Evolutionary conservation across 1,139 yeast species (phyloP).

Genomic region (Yamadazyma atmosphaerica): DNA sequence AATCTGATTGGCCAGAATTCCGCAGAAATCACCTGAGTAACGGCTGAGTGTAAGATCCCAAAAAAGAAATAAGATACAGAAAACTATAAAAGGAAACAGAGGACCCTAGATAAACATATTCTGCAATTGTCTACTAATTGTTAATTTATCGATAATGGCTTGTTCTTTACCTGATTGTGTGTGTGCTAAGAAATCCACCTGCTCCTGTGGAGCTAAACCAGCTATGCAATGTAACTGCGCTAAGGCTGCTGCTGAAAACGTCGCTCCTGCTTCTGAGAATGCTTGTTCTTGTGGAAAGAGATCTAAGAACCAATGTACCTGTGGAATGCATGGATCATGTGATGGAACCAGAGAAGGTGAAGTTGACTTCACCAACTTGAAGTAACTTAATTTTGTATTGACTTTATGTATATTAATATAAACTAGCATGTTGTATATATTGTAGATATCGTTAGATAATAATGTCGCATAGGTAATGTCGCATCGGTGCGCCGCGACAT

Average conservation of each 20-base stretch:
- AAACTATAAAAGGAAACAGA: constrained; percentile 8
- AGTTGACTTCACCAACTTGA: constrained; percentile 42
- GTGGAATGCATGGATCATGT: constrained; percentile 41
- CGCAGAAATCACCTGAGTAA: too few species aligned
- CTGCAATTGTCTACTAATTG: background rate
- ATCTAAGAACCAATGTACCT: constrained; percentile 40
- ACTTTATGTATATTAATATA: background rate
- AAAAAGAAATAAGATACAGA: constrained; percentile 3
- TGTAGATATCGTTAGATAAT: background rate
- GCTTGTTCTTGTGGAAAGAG: constrained; percentile 53
- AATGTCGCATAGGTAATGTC: too few species aligned
- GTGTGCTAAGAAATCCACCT: constrained; percentile 50
- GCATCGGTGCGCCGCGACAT: too few species aligned
- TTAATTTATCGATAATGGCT: constrained; percentile 27
- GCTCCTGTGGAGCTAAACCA: constrained; percentile 51
- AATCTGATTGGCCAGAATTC: too few species aligned
- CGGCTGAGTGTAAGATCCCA: constrained; percentile 4
- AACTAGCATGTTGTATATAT: background rate
- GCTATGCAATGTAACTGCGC: constrained; percentile 48
- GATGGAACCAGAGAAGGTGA: constrained; percentile 49
- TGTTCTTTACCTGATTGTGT: constrained; percentile 48
- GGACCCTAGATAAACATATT: background rate
- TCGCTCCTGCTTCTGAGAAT: constrained; percentile 29
- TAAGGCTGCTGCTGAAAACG: constrained; percentile 44
- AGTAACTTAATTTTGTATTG: constrained; percentile 18